Conservation (phyloP, 805 yeast genomes). For the Wickerhamomyces ciferrii region DNA sequence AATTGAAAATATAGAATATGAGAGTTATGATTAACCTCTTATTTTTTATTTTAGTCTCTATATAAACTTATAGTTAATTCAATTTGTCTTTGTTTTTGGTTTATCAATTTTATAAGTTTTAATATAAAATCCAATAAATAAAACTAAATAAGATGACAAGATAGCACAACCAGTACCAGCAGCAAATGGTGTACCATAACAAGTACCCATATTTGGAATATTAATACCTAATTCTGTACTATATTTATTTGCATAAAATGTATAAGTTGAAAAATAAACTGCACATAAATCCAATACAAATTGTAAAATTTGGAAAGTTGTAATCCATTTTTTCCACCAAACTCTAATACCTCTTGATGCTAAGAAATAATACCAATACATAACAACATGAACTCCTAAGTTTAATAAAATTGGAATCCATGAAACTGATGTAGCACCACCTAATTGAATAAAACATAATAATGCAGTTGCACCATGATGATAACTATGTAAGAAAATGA, state of each 20-base stretch:
- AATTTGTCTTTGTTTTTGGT: slow-evolving; percentile 9
- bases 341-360: slow-evolving; percentile 90
- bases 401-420: slow-evolving; percentile 93
- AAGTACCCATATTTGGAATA: slow-evolving; percentile 77
- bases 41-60: too few relatives aligned
- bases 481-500: slow-evolving; percentile 90
- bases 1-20: too few relatives aligned
- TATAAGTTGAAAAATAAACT: slow-evolving; percentile 91
- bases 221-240: slow-evolving; percentile 32
- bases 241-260: slow-evolving; percentile 76
- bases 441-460: slow-evolving; percentile 87
- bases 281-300: slow-evolving; percentile 84
- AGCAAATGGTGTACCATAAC: slow-evolving; percentile 90
- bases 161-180: slow-evolving; percentile 89
- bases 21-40: too few relatives aligned
- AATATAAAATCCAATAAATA: slow-evolving; percentile 91
- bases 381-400: slow-evolving; percentile 88
- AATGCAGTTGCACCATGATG: slow-evolving; percentile 98
- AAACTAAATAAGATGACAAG: slow-evolving; percentile 79
- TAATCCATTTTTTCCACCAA: slow-evolving; percentile 99
- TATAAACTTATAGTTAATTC: background rate
- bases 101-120: slow-evolving; percentile 57
- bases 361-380: slow-evolving; percentile 97
- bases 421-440: slow-evolving; percentile 84
- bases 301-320: slow-evolving; percentile 92